These are phyloP conservation scores for Rhodotorula sp. DNA, from an alignment of 1,284 basidiomycete species.

Conservation along the genomic window DNA sequence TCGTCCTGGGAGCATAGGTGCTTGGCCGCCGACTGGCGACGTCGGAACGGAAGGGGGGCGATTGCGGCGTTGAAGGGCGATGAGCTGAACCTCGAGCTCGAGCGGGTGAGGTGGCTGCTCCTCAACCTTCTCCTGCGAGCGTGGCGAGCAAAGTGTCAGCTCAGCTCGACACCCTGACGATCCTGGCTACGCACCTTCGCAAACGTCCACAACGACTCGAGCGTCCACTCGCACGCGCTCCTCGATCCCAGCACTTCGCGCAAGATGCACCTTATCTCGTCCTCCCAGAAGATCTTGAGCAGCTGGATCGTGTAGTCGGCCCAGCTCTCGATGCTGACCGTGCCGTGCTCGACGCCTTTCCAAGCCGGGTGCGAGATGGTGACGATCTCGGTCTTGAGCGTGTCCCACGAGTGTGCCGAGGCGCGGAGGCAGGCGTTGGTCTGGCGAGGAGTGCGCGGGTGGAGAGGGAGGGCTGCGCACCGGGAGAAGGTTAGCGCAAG, in stretches of 20 bases:
- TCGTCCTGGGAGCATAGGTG: background rate
- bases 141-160: background rate
- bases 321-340: constrained; percentile 48
- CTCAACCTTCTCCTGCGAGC: constrained; percentile 41
- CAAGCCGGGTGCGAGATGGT: constrained; percentile 50
- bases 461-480: constrained; percentile 46
- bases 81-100: constrained; percentile 49
- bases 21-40: background rate
- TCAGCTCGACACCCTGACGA: constrained; percentile 7
- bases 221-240: constrained; percentile 49
- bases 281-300: constrained; percentile 52
- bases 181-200: constrained; percentile 41
- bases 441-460: constrained; percentile 49
- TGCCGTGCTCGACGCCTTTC: constrained; percentile 49
- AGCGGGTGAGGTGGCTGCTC: constrained; percentile 43
- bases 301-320: constrained; percentile 48
- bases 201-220: constrained; percentile 51
- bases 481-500: background rate
- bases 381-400: constrained; percentile 47
- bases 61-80: constrained; percentile 41
- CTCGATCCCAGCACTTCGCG: constrained; percentile 49
- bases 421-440: constrained; percentile 49
- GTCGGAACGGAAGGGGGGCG: background rate
- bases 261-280: constrained; percentile 49
- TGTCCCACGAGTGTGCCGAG: constrained; percentile 48